Evolutionary conservation across 768 basidiomycete species (phyloP).

Genomic region (Russula sp.): DNA sequence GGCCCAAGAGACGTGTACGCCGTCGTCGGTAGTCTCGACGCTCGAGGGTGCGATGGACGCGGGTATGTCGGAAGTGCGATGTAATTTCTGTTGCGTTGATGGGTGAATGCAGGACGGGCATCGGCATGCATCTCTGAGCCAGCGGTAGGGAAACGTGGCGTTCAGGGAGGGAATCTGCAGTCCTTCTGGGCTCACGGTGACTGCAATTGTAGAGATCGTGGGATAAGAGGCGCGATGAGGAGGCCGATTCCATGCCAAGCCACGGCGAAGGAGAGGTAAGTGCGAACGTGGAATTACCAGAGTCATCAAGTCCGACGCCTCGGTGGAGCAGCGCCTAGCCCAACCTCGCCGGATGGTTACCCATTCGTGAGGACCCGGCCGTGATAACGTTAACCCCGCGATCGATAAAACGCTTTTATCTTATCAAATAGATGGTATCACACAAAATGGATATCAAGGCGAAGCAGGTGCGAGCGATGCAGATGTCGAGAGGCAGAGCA

Average conservation of each 20-base stretch:
- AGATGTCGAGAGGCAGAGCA: too few species aligned
- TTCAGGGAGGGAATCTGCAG: slow-evolving; percentile 29
- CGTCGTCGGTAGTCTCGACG: slow-evolving; percentile 36
- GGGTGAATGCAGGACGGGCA: slow-evolving; percentile 70
- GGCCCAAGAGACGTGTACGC: slow-evolving; percentile 47
- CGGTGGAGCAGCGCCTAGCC: too few species aligned
- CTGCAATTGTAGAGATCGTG: not conserved
- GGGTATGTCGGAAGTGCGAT: slow-evolving; percentile 59
- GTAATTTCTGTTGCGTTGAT: slow-evolving; percentile 69
- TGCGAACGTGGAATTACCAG: not conserved
- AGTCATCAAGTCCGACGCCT: not conserved
- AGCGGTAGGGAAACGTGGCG: slow-evolving; percentile 53
- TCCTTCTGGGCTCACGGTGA: not conserved
- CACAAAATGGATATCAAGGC: too few species aligned
- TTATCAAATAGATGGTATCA: too few species aligned
- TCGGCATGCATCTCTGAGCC: slow-evolving; percentile 82
- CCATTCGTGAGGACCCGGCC: too few species aligned
- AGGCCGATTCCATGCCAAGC: not conserved
- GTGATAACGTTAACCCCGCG: too few species aligned
- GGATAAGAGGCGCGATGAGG: not conserved
- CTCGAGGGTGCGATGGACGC: slow-evolving; percentile 38
- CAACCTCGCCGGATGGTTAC: too few species aligned
- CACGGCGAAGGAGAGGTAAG: not conserved
- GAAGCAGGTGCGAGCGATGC: too few species aligned
- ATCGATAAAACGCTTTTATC: too few species aligned